Evolutionary conservation across 164 flowering plant species (phyloP), one percentile per base, ranked within the genome.

Genomic region (Berberis vulgaris): DNA sequence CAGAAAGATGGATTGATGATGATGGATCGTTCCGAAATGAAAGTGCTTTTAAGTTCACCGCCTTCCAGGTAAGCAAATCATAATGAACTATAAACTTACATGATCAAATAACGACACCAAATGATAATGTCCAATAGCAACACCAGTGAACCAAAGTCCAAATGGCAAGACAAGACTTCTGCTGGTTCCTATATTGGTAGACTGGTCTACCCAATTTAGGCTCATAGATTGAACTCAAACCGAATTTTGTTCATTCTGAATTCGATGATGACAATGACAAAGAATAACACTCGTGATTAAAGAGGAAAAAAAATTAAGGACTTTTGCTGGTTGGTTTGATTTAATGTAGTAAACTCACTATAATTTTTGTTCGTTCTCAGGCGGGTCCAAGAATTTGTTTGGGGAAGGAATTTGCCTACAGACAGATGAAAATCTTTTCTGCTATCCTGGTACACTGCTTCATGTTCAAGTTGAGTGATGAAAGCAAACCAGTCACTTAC

Each of bases 1-100:
- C 82, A 0, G 80, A 81, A 41, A 72, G 84, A 70, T 81, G 84
- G 84, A 57, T 78, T 3, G 64, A 67, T 9, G 47, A 64, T 41
- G 59, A 70, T 53, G 68, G 72, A 5, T 59, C 54, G 9, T 72
- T 72, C 55, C 57, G 43, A 1, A 64, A 59, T 4, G 67, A 72
- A 57, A 67, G 72, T 39, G 58, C 74, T 44, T 73, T 61, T 40
- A 72, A 72, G 60, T 72, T 68, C 59, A 68, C 71, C 26, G 76
- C 72, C 3, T 72, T 72, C 40, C 74, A 67, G 71, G 74, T 72
- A 40, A 54, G 46, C 60, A 43, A 6, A 41, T 26, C 11, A 60
- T 6, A 43, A 43, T 13, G 3, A 1, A 52, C 4, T 10, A 52
- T 52, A 52, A 7, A 26, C n/a, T 52, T 10, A 10, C 8, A 7